A percentile compares a stretch with the other conserved stretches of the same genome.
These are phyloP conservation scores for Bifiguratus adelaidae DNA, from an alignment of 192 early-diverging fungal genomes.

Conservation along the genomic window DNA sequence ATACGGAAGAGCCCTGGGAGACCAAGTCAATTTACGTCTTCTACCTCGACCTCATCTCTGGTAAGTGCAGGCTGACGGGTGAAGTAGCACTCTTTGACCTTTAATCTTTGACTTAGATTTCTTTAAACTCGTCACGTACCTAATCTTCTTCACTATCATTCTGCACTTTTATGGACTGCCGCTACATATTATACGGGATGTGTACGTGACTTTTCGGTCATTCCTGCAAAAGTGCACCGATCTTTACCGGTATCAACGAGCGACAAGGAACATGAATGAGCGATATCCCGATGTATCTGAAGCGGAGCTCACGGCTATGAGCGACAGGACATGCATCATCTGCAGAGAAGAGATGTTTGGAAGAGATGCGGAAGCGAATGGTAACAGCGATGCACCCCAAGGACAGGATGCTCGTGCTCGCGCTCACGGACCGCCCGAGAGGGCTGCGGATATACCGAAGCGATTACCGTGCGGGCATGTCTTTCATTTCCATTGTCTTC, in stretches of 20 bases:
- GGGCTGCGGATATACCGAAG: constrained; percentile 69
- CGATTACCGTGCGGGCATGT: constrained; percentile 94
- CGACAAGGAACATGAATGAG: constrained; percentile 93
- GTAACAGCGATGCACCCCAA: constrained; percentile 5
- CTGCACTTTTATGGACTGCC: constrained; percentile 79
- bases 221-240: constrained; percentile 85
- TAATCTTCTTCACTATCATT: constrained; percentile 82
- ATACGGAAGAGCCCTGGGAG: constrained; percentile 84
- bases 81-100: background rate
- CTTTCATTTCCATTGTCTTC: constrained; percentile 93
- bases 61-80: constrained; percentile 18
- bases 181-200: constrained; percentile 91
- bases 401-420: constrained; percentile 5
- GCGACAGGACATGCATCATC: constrained; percentile 87
- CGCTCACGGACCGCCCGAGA: constrained; percentile 2
- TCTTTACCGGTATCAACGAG: constrained; percentile 83
- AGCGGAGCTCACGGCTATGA: constrained; percentile 61
- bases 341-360: constrained; percentile 92
- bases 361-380: background rate
- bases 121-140: constrained; percentile 78
- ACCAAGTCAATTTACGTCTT: constrained; percentile 88
- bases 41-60: constrained; percentile 78
- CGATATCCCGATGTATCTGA: constrained; percentile 89
- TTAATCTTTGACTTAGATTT: constrained; percentile 46
- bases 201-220: constrained; percentile 89